phyloP scores from a whole-genome alignment of 257 asterid genomes.

The Nicotiana attenuata region DNA sequence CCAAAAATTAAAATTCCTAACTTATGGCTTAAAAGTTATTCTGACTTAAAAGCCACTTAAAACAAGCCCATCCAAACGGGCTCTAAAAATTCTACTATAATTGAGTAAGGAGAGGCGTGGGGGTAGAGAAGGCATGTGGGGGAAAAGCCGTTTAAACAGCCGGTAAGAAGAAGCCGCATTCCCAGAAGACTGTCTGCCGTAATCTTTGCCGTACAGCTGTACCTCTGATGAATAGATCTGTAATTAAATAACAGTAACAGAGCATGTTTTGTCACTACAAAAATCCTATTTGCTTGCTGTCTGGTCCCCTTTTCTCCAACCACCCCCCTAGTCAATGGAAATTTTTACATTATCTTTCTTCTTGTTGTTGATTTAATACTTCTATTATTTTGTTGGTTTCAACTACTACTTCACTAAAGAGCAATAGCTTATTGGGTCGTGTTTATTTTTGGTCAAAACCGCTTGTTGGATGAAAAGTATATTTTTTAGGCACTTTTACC shows the following conservation, averaged over 20 bases:
- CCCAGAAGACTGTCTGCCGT: slow-evolving; percentile 44
- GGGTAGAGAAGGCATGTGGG: slow-evolving; percentile 22
- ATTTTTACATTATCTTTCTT: not conserved
- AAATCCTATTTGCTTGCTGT: not conserved
- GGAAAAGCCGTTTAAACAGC: slow-evolving; percentile 30
- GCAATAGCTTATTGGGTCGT: too few relatives aligned
- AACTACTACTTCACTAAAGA: not conserved
- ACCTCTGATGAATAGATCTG: not conserved
- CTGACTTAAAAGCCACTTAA: too few relatives aligned
- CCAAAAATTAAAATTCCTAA: too few relatives aligned
- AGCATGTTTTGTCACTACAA: slow-evolving; percentile 30
- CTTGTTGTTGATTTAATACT: not conserved
- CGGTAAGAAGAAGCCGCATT: slow-evolving; percentile 40
- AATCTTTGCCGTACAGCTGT: slow-evolving; percentile 49
- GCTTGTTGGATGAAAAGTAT: too few relatives aligned
- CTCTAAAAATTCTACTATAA: too few relatives aligned
- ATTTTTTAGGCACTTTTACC: too few relatives aligned
- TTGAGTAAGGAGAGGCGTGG: not conserved
- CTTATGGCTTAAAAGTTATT: too few relatives aligned
- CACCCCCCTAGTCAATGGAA: slow-evolving; percentile 22
- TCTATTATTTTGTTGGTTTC: not conserved
- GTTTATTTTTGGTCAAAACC: too few relatives aligned
- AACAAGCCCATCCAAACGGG: too few relatives aligned
- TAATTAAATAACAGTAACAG: not conserved
- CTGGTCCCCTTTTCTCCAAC: not conserved